Evolutionary conservation across 306 rosid genomes (phyloP).

Genomic region (Mucuna pruriens): DNA sequence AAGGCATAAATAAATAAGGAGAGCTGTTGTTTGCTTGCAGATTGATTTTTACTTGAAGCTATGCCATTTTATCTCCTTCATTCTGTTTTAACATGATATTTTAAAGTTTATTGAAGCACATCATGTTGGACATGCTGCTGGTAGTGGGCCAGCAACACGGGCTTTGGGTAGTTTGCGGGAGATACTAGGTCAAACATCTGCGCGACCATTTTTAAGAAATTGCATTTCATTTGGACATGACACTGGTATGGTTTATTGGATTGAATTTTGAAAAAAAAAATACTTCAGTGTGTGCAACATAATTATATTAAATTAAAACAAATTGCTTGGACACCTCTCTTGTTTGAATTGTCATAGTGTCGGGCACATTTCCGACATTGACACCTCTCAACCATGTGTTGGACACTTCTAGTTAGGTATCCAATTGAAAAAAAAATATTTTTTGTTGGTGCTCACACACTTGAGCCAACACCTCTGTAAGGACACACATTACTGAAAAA

Average conservation of each 20-base stretch:
- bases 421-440: not conserved
- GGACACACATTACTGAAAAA: not conserved
- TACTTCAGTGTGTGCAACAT: not conserved
- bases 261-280: not conserved
- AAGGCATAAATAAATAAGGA: slow-evolving; percentile 28
- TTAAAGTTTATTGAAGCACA: not conserved
- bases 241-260: not conserved
- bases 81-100: not conserved
- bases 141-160: not conserved
- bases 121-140: slow-evolving; percentile 8
- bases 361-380: not conserved
- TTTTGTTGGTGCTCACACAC: not conserved
- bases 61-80: not conserved
- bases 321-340: not conserved
- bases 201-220: not conserved
- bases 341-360: not conserved
- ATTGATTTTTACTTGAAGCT: not conserved
- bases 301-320: not conserved
- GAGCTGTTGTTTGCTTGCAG: slow-evolving; percentile 1
- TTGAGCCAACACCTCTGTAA: not conserved
- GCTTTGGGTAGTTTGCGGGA: slow-evolving; percentile 1
- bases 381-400: not conserved
- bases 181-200: not conserved
- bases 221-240: slow-evolving; percentile 12
- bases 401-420: not conserved